Base-by-base conservation (phyloP, 1,284 basidiomycete genomes). In the Pseudozyma hubeiensis region DNA sequence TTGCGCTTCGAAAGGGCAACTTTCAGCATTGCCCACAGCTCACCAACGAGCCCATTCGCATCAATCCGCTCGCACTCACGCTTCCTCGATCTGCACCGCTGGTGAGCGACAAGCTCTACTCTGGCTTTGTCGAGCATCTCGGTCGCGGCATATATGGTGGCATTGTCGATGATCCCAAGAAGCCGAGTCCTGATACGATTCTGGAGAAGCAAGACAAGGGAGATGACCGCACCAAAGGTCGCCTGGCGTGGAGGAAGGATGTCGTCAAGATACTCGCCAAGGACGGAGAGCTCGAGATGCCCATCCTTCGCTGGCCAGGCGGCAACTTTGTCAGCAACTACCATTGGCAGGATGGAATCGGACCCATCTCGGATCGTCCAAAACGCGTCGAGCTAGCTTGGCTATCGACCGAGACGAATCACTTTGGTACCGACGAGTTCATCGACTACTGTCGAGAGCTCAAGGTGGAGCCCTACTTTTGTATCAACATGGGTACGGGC, bases 331-430 rank as follows among this genome's bases (percentile, higher is more conserved):
- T 85, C n/a, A 89, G 88, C 75, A 89, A 89, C 70, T 90, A 90
- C 81, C 87, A 88, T 52, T 91, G 90, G 89, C 87, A 90, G 83
- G 89, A 90, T 82, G 89, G 89, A 0, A 86, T 90, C 34, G 89
- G 90, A 1, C 89, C 89, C 4, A 86, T 86, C 53, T 85, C 87
- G 30, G 69, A 86, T 10, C 85, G 90, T 33, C 89, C 88, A 39
- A 87, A 88, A 31, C 83, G 88, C 41, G 88, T 89, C 19, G 89
- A 91, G 81, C 86, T 90, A n/a, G 90, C 90, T 3, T 91, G 89
- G 90, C 84, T 88, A 34, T 87, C 87, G 1, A 88, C 89, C 67
- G 90, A 91, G 81, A 87, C 87, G 62, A 91, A 91, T 69, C 86
- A 86, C 77, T 91, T 91, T 66, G 90, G 90, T 29, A 90, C 89